Evolutionary conservation across 306 rosid genomes (phyloP), one percentile per base, ranked within the genome.

Genomic region (Pyrus communis): DNA sequence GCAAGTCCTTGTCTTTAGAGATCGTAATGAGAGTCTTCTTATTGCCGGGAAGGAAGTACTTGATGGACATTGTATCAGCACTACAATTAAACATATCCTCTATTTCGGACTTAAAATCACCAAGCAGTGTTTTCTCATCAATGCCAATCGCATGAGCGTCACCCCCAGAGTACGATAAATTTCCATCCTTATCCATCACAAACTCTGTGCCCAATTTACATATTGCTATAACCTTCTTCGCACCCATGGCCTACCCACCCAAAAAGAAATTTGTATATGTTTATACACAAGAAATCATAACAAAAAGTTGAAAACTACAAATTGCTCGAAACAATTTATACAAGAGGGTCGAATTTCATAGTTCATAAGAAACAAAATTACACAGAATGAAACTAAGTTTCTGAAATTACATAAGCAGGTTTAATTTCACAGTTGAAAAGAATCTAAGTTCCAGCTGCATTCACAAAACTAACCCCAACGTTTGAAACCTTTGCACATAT

Each of bases 151-250:
- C 98, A 74, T 89, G 90, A 27, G 98, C 97, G 6, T 92, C 97
- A 5, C 98, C 98, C 5, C 98, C 98, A 76, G 43, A 80, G 85
- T 90, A 95, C 11, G 87, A 82, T 79, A 92, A 82, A 55, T 87
- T 86, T 62, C 97, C 98, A 79, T 95, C 98, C 84, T 77, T 84
- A 63, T 86, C 82, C 9, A 85, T 83, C 80, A 95, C 88, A 84
- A 92, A 92, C 75, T 92, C 95, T 71, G 96, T 97, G 23, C 98
- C 96, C 13, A 91, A 90, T 73, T 95, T 97, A 82, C 97, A 92
- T 82, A 95, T 95, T 69, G 98, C 97, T 77, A 92, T 92, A 62
- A 95, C 86, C 81, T 86, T 95, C 91, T 80, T 92, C 9, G 81
- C 75, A 71, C 85, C 88, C 94, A 89, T 90, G 77, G 78, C 91